A percentile compares a stretch with the other conserved stretches of the same genome.
Evolutionary conservation across 2,329 filamentous ascomycete genomes (phyloP).

Genomic region (Cytospora leucostoma): DNA sequence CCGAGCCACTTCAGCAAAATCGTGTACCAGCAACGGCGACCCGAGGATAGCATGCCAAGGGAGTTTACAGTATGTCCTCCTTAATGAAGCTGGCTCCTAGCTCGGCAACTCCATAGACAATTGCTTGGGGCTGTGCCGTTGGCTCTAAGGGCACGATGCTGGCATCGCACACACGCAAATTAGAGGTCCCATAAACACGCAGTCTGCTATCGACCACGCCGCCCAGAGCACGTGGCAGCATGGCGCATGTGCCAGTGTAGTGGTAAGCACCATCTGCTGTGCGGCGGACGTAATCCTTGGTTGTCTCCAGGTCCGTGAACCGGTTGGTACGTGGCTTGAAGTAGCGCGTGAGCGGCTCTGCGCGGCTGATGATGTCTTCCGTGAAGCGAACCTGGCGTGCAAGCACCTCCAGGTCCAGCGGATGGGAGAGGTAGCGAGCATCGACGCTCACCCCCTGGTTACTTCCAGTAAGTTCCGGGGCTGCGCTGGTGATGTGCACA

Average conservation of each 20-base stretch:
- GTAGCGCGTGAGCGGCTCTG: constrained; percentile 4
- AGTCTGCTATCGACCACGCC: constrained; percentile 9
- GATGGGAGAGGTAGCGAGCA: constrained; percentile 3
- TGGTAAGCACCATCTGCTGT: constrained; percentile 9
- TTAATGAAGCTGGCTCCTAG: constrained; percentile 8
- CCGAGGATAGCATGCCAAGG: no score
- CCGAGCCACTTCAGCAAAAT: no score
- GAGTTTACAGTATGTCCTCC: constrained; percentile 9
- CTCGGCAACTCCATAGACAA: constrained; percentile 16
- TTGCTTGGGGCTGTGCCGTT: constrained; percentile 6
- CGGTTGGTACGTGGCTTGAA: constrained; percentile 9
- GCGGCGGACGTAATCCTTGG: constrained; percentile 4
- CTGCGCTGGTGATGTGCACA: constrained; percentile 27
- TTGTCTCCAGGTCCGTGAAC: background rate
- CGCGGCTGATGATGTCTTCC: background rate
- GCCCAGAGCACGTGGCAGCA: constrained; percentile 6
- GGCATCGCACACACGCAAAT: constrained; percentile 13
- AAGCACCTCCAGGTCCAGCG: constrained; percentile 3
- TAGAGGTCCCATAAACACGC: constrained; percentile 9
- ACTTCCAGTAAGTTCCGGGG: constrained; percentile 4
- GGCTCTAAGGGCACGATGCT: constrained; percentile 10
- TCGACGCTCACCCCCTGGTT: constrained; percentile 4
- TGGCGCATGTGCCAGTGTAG: constrained; percentile 3
- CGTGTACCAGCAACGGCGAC: no score
- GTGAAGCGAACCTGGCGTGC: constrained; percentile 15